Evolutionary conservation across 2,329 filamentous ascomycete species (phyloP).

Genomic region (Pseudogymnoascus verrucosus): DNA sequence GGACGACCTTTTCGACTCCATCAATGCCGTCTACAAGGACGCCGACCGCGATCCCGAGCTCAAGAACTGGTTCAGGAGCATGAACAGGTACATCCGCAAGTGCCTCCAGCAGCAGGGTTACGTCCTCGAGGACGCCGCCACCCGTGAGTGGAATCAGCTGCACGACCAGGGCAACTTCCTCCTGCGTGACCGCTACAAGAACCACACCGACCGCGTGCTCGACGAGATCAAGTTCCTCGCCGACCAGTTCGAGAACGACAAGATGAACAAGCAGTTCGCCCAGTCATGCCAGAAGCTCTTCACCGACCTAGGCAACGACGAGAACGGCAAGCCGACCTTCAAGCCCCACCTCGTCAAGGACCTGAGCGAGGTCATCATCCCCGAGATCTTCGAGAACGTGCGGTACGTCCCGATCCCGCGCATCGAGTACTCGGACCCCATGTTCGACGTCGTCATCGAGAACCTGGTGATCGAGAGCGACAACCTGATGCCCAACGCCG

Average conservation of each 20-base stretch:
- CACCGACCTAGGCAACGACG: conserved; percentile 79
- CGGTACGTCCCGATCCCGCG: conserved; percentile 89
- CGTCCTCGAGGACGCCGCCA: conserved; percentile 74
- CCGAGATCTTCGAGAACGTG: conserved; percentile 71
- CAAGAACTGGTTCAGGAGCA: conserved; percentile 76
- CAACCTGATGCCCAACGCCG: conserved; percentile 88
- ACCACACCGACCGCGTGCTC: conserved; percentile 75
- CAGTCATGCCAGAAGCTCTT: conserved; percentile 76
- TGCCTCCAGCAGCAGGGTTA: conserved; percentile 86
- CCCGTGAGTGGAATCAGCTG: conserved; percentile 71
- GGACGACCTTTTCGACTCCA: conserved; percentile 75
- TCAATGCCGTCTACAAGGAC: conserved; percentile 78
- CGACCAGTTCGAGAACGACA: conserved; percentile 82
- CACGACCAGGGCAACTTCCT: conserved; percentile 82
- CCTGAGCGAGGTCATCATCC: conserved; percentile 76
- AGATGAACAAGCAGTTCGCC: conserved; percentile 75
- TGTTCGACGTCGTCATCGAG: conserved; percentile 83
- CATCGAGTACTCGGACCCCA: conserved; percentile 81
- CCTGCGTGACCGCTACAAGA: conserved; percentile 78
- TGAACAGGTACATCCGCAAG: conserved; percentile 71
- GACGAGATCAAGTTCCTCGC: conserved; percentile 87
- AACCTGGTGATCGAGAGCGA: conserved; percentile 93
- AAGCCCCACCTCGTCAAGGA: conserved; percentile 93
- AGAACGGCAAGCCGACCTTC: conserved; percentile 76
- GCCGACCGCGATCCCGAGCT: conserved; percentile 82